Evolutionary conservation across 345 rosid genomes (phyloP).

Genomic region (Linum tenue): DNA sequence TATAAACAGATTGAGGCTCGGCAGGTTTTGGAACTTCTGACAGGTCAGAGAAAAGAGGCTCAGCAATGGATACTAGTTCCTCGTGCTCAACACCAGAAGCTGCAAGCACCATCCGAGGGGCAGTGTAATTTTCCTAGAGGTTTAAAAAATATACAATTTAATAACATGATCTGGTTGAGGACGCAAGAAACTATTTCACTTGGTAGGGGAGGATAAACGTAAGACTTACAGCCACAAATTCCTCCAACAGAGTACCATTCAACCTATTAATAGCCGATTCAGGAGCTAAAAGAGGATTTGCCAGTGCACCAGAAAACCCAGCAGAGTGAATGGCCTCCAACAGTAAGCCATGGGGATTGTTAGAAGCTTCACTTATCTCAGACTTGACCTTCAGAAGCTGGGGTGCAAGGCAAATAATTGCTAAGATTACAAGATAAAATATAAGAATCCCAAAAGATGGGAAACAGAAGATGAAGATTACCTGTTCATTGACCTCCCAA

Average conservation of each 20-base stretch:
- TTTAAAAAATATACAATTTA: slow-evolving; percentile 9
- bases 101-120: slow-evolving; percentile 74
- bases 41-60: slow-evolving; percentile 79
- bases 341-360: slow-evolving; percentile 67
- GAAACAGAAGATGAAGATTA: background rate
- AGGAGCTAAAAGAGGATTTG: slow-evolving; percentile 77
- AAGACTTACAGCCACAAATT: slow-evolving; percentile 62
- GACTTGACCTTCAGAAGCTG: slow-evolving; percentile 67
- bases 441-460: background rate
- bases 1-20: slow-evolving; percentile 69
- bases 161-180: background rate
- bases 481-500: slow-evolving; percentile 83
- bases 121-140: slow-evolving; percentile 71
- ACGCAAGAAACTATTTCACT: background rate
- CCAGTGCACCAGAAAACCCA: slow-evolving; percentile 76
- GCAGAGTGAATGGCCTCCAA: slow-evolving; percentile 83
- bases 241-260: slow-evolving; percentile 46
- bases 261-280: slow-evolving; percentile 63
- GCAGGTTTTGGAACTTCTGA: slow-evolving; percentile 30
- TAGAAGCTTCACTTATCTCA: slow-evolving; percentile 53
- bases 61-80: slow-evolving; percentile 63
- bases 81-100: slow-evolving; percentile 81
- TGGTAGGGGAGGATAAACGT: background rate
- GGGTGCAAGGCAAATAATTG: background rate
- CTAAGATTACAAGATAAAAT: background rate